A percentile compares a stretch with the other conserved stretches of the same genome.
phyloP scores from a whole-genome alignment of 768 basidiomycete genomes.

The Leccinum boreale region DNA sequence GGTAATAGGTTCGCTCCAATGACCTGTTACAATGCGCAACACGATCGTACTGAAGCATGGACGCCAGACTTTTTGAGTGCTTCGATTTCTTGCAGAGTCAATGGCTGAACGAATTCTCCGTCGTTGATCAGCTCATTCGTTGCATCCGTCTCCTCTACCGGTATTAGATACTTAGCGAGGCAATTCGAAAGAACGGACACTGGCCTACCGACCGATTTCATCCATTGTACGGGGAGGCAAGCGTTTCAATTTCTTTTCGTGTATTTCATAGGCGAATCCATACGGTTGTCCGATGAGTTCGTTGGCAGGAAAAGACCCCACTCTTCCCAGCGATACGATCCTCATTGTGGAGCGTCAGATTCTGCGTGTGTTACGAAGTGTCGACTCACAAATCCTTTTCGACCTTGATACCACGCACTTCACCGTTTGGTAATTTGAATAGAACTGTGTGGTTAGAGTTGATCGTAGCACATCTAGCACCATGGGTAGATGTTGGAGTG shows the following conservation, averaged over 20 bases:
- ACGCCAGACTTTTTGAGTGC: slow-evolving; percentile 77
- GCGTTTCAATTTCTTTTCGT: slow-evolving; percentile 62
- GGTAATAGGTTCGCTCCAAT: slow-evolving; percentile 9
- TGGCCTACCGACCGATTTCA: slow-evolving; percentile 63
- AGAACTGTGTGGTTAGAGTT: slow-evolving; percentile 75
- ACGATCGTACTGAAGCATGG: slow-evolving; percentile 61
- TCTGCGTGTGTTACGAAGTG: background rate
- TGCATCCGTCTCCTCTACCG: slow-evolving; percentile 89
- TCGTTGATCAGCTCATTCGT: slow-evolving; percentile 97
- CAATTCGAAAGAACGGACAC: background rate
- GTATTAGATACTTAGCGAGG: background rate
- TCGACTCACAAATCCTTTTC: slow-evolving; percentile 65
- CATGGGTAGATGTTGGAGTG: slow-evolving; percentile 1
- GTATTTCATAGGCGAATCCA: slow-evolving; percentile 87
- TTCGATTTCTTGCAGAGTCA: slow-evolving; percentile 83
- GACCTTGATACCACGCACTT: slow-evolving; percentile 70
- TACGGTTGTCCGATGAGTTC: slow-evolving; percentile 81
- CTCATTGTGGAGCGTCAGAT: slow-evolving; percentile 37
- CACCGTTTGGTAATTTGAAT: slow-evolving; percentile 74
- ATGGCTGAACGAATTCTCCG: slow-evolving; percentile 75
- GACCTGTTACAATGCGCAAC: slow-evolving; percentile 1
- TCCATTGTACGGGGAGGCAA: slow-evolving; percentile 62
- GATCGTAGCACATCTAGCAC: slow-evolving; percentile 38
- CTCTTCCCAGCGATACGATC: slow-evolving; percentile 73
- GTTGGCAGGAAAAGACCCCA: slow-evolving; percentile 76